Evolutionary conservation across 2,329 filamentous ascomycete species (phyloP).

Genomic region (Triangularia setosa): DNA sequence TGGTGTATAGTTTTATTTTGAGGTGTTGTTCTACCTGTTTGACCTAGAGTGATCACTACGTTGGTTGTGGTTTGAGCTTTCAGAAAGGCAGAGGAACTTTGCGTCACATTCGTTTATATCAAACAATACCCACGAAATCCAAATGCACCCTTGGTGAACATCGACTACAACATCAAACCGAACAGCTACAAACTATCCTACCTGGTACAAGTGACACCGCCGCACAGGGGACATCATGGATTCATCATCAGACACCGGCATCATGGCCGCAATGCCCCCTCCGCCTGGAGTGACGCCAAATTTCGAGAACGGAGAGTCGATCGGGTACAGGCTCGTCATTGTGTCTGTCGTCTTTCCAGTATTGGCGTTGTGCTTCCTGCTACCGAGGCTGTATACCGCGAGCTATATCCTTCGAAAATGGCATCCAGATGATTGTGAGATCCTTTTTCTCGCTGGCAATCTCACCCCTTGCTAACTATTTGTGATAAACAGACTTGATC

Average conservation of each 20-base stretch:
- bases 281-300: slow-evolving; percentile 16
- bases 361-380: slow-evolving; percentile 8
- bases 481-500: slow-evolving; percentile 10
- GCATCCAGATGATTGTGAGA: slow-evolving; percentile 18
- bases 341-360: slow-evolving; percentile 14
- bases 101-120: too few species aligned
- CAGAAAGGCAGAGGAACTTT: not conserved
- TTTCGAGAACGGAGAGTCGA: slow-evolving; percentile 13
- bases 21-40: not conserved
- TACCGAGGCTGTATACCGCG: slow-evolving; percentile 13
- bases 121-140: too few species aligned
- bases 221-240: too few species aligned
- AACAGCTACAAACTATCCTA: not conserved
- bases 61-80: not conserved
- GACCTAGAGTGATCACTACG: not conserved
- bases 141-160: too few species aligned
- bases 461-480: not conserved
- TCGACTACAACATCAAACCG: not conserved
- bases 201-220: too few species aligned
- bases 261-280: too few species aligned
- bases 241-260: not conserved
- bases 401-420: slow-evolving; percentile 14
- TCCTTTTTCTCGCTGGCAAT: too few species aligned
- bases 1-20: not conserved
- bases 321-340: slow-evolving; percentile 10